Evolutionary conservation across 1,284 basidiomycete species (phyloP), one percentile per base, ranked within the genome.

Genomic region (Pyrrhoderma noxium): DNA sequence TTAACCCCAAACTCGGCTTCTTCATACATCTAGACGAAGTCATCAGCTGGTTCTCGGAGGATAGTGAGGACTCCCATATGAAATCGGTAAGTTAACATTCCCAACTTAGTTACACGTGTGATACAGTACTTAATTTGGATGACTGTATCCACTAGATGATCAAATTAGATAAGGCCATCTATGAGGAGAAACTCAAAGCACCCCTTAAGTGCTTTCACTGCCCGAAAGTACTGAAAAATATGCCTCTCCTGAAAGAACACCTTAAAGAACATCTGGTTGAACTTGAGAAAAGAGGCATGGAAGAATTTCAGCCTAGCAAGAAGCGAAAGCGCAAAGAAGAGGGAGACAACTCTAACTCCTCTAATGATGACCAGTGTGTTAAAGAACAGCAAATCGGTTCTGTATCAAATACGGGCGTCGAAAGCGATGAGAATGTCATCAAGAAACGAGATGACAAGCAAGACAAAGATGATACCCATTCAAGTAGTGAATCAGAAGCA

Each of bases 1-100:
- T 98, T 69, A 82, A 89, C 59, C 95, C 94, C 0, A 77, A 77
- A 25, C 71, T 79, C 11, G 93, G 91, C 0, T 97, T 93, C 70
- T 97, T 96, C 65, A 62, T 98, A 0, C 77, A 82, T 49, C 69
- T 96, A 3, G 73, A 79, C 34, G 80, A 89, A 3, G 84, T 96
- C 3, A 67, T 88, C 38, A 70, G 72, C 0, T 91, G 88, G 84
- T 82, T 92, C 49, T 80, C 85, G 27, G 25, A 46, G 9, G 50
- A 31, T n/a, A 46, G n/a, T 11, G 71, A 76, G 4, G 79, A 70
- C 37, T 74, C 73, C 0, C 80, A 73, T 61, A 83, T 72, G 56
- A 58, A 65, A 22, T 68, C 67, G 52, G 84, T 84, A 58, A 47
- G 74, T 66, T 42, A 16, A 9, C 58, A 52, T 27, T 40, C 49